Percentiles rank a stretch among this genome's conserved stretches.
Evolutionary conservation across 305 asterid genomes (phyloP).

Genomic region (Lippia alba): DNA sequence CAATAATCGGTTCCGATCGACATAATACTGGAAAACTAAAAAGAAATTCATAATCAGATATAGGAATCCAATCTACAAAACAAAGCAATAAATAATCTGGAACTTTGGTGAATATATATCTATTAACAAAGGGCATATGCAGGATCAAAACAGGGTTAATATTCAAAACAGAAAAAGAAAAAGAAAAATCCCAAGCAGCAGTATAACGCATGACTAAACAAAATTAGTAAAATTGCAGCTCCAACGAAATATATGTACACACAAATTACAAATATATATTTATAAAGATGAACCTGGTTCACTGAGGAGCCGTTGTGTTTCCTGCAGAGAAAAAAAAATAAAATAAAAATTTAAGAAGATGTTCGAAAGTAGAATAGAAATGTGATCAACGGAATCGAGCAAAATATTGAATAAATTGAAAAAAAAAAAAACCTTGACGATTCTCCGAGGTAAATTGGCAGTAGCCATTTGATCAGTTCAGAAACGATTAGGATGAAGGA

Average conservation of each 20-base stretch:
- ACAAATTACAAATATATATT: too few species aligned
- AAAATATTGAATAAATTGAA: neutral
- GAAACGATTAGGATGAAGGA: neutral
- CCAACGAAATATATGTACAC: too few species aligned
- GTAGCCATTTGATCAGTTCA: constrained; percentile 20
- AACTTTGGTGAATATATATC: too few species aligned
- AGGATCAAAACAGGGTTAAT: too few species aligned
- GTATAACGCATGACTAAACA: neutral
- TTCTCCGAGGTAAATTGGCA: constrained; percentile 29
- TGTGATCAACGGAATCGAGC: too few species aligned
- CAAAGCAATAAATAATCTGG: neutral
- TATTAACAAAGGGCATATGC: too few species aligned
- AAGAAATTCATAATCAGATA: neutral
- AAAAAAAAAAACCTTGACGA: constrained; percentile 25
- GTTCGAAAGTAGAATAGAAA: neutral
- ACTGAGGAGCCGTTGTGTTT: constrained; percentile 84
- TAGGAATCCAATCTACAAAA: neutral
- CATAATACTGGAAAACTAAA: neutral
- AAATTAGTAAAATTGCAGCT: neutral
- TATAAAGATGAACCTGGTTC: constrained; percentile 65
- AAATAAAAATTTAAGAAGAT: neutral
- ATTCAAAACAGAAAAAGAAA: neutral
- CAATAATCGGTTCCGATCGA: neutral
- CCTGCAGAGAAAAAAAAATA: constrained; percentile 41
- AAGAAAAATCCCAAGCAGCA: too few species aligned